Conservation (phyloP, 805 yeast genomes). For the Myxozyma mucilagina region DNA sequence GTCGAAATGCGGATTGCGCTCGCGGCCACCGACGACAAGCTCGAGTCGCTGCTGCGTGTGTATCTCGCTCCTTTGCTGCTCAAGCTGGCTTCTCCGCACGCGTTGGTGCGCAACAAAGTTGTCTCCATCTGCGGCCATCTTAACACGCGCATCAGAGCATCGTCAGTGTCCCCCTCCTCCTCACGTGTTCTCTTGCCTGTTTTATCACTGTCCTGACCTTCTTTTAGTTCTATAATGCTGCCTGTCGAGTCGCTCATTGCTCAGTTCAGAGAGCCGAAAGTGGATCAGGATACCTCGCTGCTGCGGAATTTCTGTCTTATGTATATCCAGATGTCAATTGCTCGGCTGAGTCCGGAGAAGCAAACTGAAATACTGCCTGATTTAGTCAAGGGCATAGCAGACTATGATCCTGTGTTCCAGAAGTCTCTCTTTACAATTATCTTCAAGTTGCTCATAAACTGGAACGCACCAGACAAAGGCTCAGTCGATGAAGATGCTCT, state of each 20-base stretch:
- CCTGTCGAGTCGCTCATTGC: slow-evolving; percentile 64
- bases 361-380: slow-evolving; percentile 48
- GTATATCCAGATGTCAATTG: slow-evolving; percentile 67
- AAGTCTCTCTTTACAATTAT: slow-evolving; percentile 65
- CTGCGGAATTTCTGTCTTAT: slow-evolving; percentile 43
- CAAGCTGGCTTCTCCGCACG: slow-evolving; percentile 72
- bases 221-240: slow-evolving; percentile 46
- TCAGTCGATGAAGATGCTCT: slow-evolving; percentile 46
- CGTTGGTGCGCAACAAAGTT: slow-evolving; percentile 65
- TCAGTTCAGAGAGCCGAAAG: slow-evolving; percentile 62
- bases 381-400: slow-evolving; percentile 50
- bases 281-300: slow-evolving; percentile 29
- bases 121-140: slow-evolving; percentile 66
- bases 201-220: not conserved
- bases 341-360: slow-evolving; percentile 47
- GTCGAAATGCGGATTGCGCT: slow-evolving; percentile 82
- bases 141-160: slow-evolving; percentile 61
- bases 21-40: slow-evolving; percentile 64
- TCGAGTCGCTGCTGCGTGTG: slow-evolving; percentile 57
- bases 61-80: slow-evolving; percentile 77
- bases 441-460: slow-evolving; percentile 52
- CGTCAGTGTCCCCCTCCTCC: slow-evolving; percentile 26
- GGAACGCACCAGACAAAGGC: slow-evolving; percentile 54
- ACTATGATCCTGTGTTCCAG: slow-evolving; percentile 42
- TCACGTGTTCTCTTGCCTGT: not conserved